Evolutionary conservation across 2,329 filamentous ascomycete species (phyloP).

Genomic region (Penicillium sp.): DNA sequence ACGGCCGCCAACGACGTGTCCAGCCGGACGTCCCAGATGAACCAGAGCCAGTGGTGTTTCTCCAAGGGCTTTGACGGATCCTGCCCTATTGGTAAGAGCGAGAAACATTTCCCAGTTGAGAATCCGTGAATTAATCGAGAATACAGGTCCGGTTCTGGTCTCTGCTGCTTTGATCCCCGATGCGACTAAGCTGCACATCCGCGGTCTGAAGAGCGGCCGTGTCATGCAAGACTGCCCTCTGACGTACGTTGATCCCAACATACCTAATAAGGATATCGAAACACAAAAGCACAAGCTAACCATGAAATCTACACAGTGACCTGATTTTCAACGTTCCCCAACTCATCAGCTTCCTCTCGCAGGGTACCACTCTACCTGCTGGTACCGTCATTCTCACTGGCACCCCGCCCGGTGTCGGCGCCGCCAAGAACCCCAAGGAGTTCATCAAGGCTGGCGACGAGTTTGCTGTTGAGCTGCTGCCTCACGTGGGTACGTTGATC

Average conservation of each 20-base stretch:
- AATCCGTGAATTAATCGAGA: not conserved
- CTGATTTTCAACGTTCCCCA: constrained; percentile 57
- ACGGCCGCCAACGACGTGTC: constrained; percentile 66
- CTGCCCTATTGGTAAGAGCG: constrained; percentile 51
- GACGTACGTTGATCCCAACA: constrained; percentile 33
- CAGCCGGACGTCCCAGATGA: constrained; percentile 58
- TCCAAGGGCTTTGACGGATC: constrained; percentile 62
- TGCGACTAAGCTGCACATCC: constrained; percentile 35
- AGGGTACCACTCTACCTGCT: constrained; percentile 45
- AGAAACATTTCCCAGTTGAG: not conserved
- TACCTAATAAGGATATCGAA: no score
- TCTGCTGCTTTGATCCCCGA: constrained; percentile 39
- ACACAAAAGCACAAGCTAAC: constrained; percentile 9
- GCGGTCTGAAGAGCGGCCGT: constrained; percentile 51
- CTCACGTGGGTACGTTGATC: constrained; percentile 52
- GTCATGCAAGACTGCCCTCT: constrained; percentile 53
- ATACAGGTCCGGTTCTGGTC: constrained; percentile 52
- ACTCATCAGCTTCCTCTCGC: constrained; percentile 42
- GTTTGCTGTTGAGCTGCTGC: constrained; percentile 52
- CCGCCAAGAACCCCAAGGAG: constrained; percentile 43
- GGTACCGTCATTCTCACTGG: constrained; percentile 49
- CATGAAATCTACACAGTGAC: constrained; percentile 41
- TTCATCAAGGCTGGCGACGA: constrained; percentile 50
- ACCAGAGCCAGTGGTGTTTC: constrained; percentile 58
- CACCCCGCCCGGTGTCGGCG: constrained; percentile 46